Base-by-base conservation (phyloP, 768 basidiomycete species). In the Boletellus ananiceps region DNA sequence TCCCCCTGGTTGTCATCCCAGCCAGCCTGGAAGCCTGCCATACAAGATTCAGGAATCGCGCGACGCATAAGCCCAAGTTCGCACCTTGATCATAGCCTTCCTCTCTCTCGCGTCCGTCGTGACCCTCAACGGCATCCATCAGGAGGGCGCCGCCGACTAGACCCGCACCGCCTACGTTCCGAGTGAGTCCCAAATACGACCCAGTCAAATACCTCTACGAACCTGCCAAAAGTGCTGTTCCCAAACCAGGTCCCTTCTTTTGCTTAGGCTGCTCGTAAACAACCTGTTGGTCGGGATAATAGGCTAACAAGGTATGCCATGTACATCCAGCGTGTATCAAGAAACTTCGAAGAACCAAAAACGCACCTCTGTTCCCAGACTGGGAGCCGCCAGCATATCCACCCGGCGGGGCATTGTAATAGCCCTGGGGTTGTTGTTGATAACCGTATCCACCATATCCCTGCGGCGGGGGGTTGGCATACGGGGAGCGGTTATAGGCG, bases 121-220 rank as follows among this genome's bases (percentile, higher is more conserved):
- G 68, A 50, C 67, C 63, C 39, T 81, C 81, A 27, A 81, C 51
- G 0, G 76, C 79, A 39, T 81, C 71, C 32, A 59, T 76, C 34
- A 86, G 58, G 38, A 87, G 63, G 3, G 70, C 68, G 50, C 86
- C 86, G 34, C 79, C 84, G n/a, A 84, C 60, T n/a, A 86, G 62
- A 50, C 83, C 86, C 14, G 72, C 84, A 58, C 78, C 84, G 55
- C 75, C 84, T 77, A 51, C 47, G 21, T 44, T 33, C 25, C 33
- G 19, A 31, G 51, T 57, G 19, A 54, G 50, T 12, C 23, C 40
- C 15, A 23, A 25, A 36, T 11, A 32, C 18, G 40, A 35, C 45
- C 29, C 44, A 35, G 34, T 25, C n/a, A 4, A 37, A 40, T 18
- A 14, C 47, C 4, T 40, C 18, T 2, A 61, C 73, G 41, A 43